phyloP scores from a whole-genome alignment of 2,329 filamentous ascomycete genomes.

The Fusarium sp. region DNA sequence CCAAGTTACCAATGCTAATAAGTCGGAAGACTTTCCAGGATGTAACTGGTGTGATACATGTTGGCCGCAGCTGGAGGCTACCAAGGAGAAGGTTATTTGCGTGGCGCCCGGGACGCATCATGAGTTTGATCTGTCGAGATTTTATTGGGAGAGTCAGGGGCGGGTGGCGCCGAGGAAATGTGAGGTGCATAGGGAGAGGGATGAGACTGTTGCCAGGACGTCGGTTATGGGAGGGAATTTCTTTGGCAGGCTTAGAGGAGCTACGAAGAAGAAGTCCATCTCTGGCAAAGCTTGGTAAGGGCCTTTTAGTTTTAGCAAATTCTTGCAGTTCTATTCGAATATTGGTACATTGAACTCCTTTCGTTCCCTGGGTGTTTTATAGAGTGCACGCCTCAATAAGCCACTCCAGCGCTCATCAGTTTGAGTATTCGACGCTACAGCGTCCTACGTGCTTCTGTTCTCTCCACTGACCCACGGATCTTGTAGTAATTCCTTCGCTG shows the following conservation, averaged over 20 bases:
- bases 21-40: slow-evolving; percentile 38
- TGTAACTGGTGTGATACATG: slow-evolving; percentile 49
- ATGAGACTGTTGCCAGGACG: slow-evolving; percentile 2
- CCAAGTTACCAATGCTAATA: slow-evolving; percentile 30
- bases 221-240: slow-evolving; percentile 19
- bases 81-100: slow-evolving; percentile 40
- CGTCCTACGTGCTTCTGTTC: not conserved
- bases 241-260: slow-evolving; percentile 14
- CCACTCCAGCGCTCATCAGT: rapidly evolving
- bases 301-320: not conserved
- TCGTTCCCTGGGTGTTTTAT: not conserved
- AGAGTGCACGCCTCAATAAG: no score
- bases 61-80: slow-evolving; percentile 46
- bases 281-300: slow-evolving; percentile 21
- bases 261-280: slow-evolving; percentile 20
- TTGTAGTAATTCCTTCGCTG: slow-evolving; percentile 37
- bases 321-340: not conserved
- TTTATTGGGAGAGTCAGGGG: slow-evolving; percentile 51
- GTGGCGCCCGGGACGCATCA: slow-evolving; percentile 40
- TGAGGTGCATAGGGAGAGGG: slow-evolving; percentile 16
- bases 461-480: slow-evolving; percentile 37
- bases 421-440: rapidly evolving
- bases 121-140: slow-evolving; percentile 47
- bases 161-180: slow-evolving; percentile 40
- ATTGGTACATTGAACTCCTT: not conserved